Conservation (phyloP, 768 basidiomycete genomes). For the Candolleomyces eurysporus region DNA sequence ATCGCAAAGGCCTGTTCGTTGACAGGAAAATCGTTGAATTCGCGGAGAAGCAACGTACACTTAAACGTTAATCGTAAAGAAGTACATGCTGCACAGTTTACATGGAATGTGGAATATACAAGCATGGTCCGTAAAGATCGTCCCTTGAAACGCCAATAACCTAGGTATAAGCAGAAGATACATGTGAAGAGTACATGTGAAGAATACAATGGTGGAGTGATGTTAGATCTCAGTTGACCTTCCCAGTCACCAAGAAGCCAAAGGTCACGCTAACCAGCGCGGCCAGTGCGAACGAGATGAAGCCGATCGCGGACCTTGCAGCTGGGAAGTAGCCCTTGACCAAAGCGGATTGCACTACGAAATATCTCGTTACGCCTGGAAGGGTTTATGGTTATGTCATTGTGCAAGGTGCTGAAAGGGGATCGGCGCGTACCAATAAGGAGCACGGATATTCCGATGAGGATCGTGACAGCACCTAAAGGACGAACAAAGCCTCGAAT, state of each 20-base stretch:
- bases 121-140: too few species aligned
- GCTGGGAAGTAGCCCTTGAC: constrained; percentile 51
- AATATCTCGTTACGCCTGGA: constrained; percentile 52
- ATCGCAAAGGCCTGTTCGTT: constrained; percentile 93
- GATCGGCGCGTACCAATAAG: constrained; percentile 37
- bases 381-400: not conserved
- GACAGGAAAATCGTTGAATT: constrained; percentile 93
- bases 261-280: constrained; percentile 43
- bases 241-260: constrained; percentile 36
- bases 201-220: too few species aligned
- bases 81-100: too few species aligned
- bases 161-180: too few species aligned
- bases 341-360: constrained; percentile 49
- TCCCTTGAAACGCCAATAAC: too few species aligned
- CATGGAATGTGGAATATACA: too few species aligned
- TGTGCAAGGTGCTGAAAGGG: not conserved
- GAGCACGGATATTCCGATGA: constrained; percentile 47
- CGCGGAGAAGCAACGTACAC: constrained; percentile 96
- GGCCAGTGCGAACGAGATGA: constrained; percentile 39
- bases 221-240: constrained; percentile 6
- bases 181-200: too few species aligned
- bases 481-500: constrained; percentile 41
- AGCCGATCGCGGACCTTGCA: constrained; percentile 42
- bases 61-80: constrained; percentile 48
- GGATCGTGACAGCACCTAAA: constrained; percentile 48